Evolutionary conservation across 2,329 filamentous ascomycete genomes (phyloP).

Genomic region (Xylariomycetidae sp.): DNA sequence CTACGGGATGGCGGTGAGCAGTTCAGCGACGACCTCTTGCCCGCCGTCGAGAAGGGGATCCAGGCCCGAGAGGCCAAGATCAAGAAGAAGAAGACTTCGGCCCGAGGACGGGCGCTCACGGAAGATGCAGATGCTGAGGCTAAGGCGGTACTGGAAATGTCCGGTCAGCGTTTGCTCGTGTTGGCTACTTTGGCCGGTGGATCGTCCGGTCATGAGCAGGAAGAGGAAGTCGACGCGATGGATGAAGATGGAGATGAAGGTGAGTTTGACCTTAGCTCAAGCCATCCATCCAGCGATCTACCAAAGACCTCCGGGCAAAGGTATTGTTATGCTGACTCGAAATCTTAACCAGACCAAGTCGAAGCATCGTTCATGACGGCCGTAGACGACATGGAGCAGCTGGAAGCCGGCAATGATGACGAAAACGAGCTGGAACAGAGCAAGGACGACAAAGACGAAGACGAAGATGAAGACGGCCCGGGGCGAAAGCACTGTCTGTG

Average conservation of each 20-base stretch:
- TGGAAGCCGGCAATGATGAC: too few species aligned
- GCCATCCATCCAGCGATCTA: too few species aligned
- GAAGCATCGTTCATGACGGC: constrained; percentile 14
- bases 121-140: constrained; percentile 37
- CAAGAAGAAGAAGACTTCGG: constrained; percentile 31
- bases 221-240: constrained; percentile 8
- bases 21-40: constrained; percentile 32
- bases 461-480: constrained; percentile 1
- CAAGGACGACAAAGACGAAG: too few species aligned
- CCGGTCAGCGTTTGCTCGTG: constrained; percentile 37
- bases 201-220: constrained; percentile 10
- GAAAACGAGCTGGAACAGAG: too few species aligned
- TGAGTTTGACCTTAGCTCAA: too few species aligned
- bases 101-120: constrained; percentile 7
- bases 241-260: constrained; percentile 11
- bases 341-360: constrained; percentile 5
- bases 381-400: constrained; percentile 5
- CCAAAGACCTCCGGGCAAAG: too few species aligned
- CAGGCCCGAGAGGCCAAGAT: constrained; percentile 44
- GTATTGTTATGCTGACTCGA: neutral
- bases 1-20: constrained; percentile 31
- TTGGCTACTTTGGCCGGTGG: constrained; percentile 33
- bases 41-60: constrained; percentile 42
- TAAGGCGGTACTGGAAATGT: constrained; percentile 38
- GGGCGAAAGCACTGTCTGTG: constrained; percentile 8